Conservation (phyloP, 2,329 filamentous ascomycete genomes). For the Fonsecaea erecta region DNA sequence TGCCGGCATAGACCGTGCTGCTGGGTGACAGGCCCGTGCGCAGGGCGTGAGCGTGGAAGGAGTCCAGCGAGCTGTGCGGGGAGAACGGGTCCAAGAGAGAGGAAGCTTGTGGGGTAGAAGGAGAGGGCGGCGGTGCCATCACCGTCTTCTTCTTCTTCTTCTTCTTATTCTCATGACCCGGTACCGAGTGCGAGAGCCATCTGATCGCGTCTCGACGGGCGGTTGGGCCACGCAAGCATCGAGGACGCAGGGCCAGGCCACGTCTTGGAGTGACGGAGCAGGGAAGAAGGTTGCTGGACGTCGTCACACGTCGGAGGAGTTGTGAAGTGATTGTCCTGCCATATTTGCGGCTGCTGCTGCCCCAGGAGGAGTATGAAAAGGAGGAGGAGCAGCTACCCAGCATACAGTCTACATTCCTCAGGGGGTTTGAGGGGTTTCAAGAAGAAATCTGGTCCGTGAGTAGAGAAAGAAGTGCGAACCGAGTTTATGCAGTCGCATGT, state of each 20-base stretch:
- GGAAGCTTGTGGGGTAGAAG: neutral
- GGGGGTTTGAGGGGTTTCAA: neutral
- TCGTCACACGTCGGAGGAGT: neutral
- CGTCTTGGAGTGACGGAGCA: neutral
- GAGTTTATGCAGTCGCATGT: too few relatives aligned
- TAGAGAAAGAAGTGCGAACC: neutral
- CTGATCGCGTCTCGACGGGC: neutral
- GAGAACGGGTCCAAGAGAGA: conserved; percentile 14
- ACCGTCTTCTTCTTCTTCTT: too few relatives aligned
- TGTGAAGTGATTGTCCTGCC: neutral
- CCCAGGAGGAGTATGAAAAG: neutral
- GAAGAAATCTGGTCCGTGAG: too few relatives aligned
- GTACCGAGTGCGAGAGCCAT: neutral
- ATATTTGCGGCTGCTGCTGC: conserved; percentile 4
- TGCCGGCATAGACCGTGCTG: conserved; percentile 51
- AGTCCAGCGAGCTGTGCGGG: conserved; percentile 40
- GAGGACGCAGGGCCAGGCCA: neutral
- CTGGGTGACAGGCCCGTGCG: conserved; percentile 44
- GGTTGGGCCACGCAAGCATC: too few relatives aligned
- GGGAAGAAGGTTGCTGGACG: neutral
- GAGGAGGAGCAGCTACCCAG: neutral
- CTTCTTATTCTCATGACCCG: neutral
- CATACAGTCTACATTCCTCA: conserved; percentile 7
- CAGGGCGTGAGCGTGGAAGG: conserved; percentile 49
- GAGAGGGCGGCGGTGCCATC: neutral